Evolutionary conservation across 2,329 filamentous ascomycete species (phyloP), one percentile per base, ranked within the genome.

Genomic region (Pseudogymnoascus sp.): DNA sequence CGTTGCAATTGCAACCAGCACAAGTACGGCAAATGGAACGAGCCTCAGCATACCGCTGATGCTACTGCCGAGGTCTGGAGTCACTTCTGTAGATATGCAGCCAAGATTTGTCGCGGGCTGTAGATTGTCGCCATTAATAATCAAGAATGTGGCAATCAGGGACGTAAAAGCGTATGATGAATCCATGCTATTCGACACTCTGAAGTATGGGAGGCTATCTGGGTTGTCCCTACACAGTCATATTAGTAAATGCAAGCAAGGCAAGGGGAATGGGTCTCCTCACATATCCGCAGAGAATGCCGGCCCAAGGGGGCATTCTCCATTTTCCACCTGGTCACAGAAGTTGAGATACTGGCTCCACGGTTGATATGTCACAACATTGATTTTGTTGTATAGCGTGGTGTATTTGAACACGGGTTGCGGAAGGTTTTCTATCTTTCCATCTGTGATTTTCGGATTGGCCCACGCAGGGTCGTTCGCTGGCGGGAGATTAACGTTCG

Each of bases 81-180:
- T 97, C 62, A 97, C 82, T 62, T 84, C 84, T n/a, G 90, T 83
- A 29, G 88, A 88, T 35, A 97, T 79, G 71, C 94, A 99, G 59
- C 87, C 90, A 45, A 97, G 82, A 60, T 83, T 77, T 12, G 85
- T 85, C 13, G 78, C 81, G 1, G 72, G 76, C 3, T 35, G 25
- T 29, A 55, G n/a, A 0, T 71, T 64, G 72, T 96, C 87, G 65
- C 92, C 92, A 61, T 92, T 89, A 63, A 88, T 83, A 62, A 97
- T 82, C 62, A 84, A 76, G 58, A 97, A 80, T 0, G 85, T 90
- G 7, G 89, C 80, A 5, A 86, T 81, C 66, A 97, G 86, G 1
- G 92, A 93, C 1, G 90, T 82, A 72, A 99, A 96, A 4, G 90
- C 83, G 73, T 96, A 99, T 0, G 85, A 84, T n/a, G 90, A 90